These are phyloP conservation scores for Colletotrichum eremochloae DNA, from an alignment of 2,329 filamentous ascomycete genomes.

Conservation along the genomic window DNA sequence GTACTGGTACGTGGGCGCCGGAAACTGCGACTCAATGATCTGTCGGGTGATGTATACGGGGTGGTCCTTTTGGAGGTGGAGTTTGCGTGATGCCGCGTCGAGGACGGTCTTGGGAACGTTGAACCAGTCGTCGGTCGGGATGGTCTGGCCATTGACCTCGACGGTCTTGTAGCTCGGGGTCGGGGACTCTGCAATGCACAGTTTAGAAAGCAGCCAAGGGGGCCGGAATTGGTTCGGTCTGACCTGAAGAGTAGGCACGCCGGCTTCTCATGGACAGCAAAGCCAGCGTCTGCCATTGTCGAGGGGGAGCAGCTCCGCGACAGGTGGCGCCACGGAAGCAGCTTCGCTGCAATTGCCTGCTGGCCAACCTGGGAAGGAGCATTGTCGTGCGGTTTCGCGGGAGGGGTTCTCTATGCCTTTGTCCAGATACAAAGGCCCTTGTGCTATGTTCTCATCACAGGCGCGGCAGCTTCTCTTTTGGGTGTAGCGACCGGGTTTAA, in stretches of 20 bases:
- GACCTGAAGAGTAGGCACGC: slow-evolving; percentile 45
- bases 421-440: slow-evolving; percentile 19
- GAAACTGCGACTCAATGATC: slow-evolving; percentile 92
- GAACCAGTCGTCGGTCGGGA: slow-evolving; percentile 83
- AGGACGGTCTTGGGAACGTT: slow-evolving; percentile 85
- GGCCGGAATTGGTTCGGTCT: slow-evolving; percentile 12
- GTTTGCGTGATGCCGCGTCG: slow-evolving; percentile 77
- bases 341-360: slow-evolving; percentile 35
- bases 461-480: background rate
- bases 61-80: slow-evolving; percentile 94
- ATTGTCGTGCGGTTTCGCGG: slow-evolving; percentile 12
- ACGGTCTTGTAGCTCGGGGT: slow-evolving; percentile 52
- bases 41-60: slow-evolving; percentile 91
- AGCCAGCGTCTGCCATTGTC: slow-evolving; percentile 19
- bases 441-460: slow-evolving; percentile 22
- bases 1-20: slow-evolving; percentile 77
- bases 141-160: slow-evolving; percentile 73
- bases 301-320: slow-evolving; percentile 4
- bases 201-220: slow-evolving; percentile 1
- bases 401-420: slow-evolving; percentile 6
- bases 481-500: background rate
- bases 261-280: slow-evolving; percentile 23
- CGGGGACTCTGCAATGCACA: slow-evolving; percentile 17
- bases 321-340: slow-evolving; percentile 34
- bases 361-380: slow-evolving; percentile 35